Evolutionary conservation across 352 stramenopile species (phyloP).

Genomic region (Pythium insidiosum): DNA sequence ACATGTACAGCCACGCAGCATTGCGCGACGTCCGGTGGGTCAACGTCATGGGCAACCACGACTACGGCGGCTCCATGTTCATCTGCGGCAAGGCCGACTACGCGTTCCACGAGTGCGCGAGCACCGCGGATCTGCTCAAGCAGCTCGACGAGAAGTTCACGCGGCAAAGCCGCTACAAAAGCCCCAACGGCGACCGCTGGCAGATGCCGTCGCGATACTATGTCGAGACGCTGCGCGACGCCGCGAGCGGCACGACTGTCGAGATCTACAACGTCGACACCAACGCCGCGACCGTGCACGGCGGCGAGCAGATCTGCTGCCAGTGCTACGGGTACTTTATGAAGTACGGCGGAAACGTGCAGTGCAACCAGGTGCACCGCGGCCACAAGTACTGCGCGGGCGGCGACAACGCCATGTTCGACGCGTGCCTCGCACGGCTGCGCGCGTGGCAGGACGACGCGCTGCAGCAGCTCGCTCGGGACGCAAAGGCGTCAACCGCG

Average conservation of each 20-base stretch:
- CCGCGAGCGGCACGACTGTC: slow-evolving; percentile 25
- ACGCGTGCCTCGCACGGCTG: slow-evolving; percentile 50
- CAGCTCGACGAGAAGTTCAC: slow-evolving; percentile 61
- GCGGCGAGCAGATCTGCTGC: slow-evolving; percentile 61
- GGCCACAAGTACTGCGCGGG: slow-evolving; percentile 42
- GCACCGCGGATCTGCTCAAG: slow-evolving; percentile 49
- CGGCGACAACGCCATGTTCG: slow-evolving; percentile 44
- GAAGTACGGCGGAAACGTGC: slow-evolving; percentile 32
- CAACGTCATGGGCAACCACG: slow-evolving; percentile 67
- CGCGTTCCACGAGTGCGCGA: slow-evolving; percentile 46
- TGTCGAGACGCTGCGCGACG: slow-evolving; percentile 33
- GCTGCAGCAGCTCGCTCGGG: slow-evolving; percentile 37
- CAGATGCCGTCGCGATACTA: slow-evolving; percentile 60
- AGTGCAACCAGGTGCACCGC: slow-evolving; percentile 36
- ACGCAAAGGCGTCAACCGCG: slow-evolving; percentile 41
- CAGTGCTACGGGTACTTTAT: slow-evolving; percentile 68
- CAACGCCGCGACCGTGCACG: slow-evolving; percentile 49
- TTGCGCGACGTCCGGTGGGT: slow-evolving; percentile 57
- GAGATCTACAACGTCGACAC: slow-evolving; percentile 72
- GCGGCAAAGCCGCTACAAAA: slow-evolving; percentile 47
- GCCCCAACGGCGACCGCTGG: slow-evolving; percentile 60
- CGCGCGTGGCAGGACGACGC: slow-evolving; percentile 49
- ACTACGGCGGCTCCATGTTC: slow-evolving; percentile 64
- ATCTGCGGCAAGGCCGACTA: slow-evolving; percentile 68
- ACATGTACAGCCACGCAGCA: slow-evolving; percentile 41